Evolutionary conservation across 1,284 basidiomycete genomes (phyloP).

Genomic region (Ceratobasidium sp.): DNA sequence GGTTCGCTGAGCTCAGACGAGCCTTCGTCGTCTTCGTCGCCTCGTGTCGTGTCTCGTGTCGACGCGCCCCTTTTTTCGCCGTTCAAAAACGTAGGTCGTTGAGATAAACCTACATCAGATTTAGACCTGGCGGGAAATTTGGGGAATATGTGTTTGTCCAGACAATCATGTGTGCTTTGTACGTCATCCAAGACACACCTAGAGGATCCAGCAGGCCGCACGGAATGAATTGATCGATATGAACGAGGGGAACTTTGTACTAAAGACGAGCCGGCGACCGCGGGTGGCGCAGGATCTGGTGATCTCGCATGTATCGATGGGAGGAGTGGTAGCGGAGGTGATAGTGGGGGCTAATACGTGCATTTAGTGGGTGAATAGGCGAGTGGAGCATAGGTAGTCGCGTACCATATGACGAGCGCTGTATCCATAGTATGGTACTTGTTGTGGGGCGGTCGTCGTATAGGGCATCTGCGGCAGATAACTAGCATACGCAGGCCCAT

Average conservation of each 20-base stretch:
- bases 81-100: neutral
- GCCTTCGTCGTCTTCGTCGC: conserved; percentile 30
- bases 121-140: conserved; percentile 26
- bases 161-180: conserved; percentile 7
- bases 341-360: conserved; percentile 27
- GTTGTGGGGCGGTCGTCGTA: neutral
- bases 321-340: conserved; percentile 47
- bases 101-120: conserved; percentile 18
- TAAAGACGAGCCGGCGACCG: conserved; percentile 30
- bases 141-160: neutral
- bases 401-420: conserved; percentile 18
- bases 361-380: neutral
- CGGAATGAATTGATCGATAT: conserved; percentile 24
- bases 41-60: conserved; percentile 9
- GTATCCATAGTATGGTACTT: conserved; percentile 16
- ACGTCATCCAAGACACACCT: conserved; percentile 39
- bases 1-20: conserved; percentile 38
- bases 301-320: conserved; percentile 43
- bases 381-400: conserved; percentile 12
- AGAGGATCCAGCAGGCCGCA: neutral
- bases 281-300: conserved; percentile 44
- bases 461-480: conserved; percentile 5
- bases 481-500: conserved; percentile 22
- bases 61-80: conserved; percentile 25
- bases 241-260: neutral